Percentiles rank a stretch among this genome's conserved stretches.
Conservation (phyloP, 108 stramenopile genomes). For the Nannochloropsis oceanica region DNA sequence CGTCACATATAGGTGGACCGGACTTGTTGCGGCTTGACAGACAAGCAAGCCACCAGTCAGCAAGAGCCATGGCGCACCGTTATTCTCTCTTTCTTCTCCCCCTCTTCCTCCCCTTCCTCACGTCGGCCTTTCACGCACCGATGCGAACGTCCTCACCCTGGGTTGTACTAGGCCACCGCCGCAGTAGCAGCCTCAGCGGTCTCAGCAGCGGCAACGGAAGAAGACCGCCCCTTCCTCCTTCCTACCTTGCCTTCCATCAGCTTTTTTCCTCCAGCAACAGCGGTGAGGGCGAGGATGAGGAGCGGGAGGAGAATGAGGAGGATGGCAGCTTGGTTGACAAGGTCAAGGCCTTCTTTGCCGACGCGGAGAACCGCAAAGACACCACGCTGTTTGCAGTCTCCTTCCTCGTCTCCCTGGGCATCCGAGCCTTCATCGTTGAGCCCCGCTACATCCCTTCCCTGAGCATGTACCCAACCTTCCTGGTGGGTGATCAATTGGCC, state of each 20-base stretch:
- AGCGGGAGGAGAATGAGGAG: neutral
- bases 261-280: neutral
- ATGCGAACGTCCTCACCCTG: no score
- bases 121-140: no score
- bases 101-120: no score
- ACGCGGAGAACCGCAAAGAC: conserved; percentile 6
- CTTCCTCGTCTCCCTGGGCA: conserved; percentile 8
- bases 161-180: neutral
- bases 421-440: conserved; percentile 55
- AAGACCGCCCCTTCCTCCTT: neutral
- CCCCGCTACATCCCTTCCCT: conserved; percentile 80
- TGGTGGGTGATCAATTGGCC: conserved; percentile 84
- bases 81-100: no score
- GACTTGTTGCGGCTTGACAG: no score
- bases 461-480: conserved; percentile 90
- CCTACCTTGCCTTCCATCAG: neutral
- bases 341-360: neutral
- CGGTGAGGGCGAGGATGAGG: neutral
- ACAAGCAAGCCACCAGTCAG: no score
- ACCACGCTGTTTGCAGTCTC: conserved; percentile 14
- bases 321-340: neutral
- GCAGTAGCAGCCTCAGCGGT: neutral
- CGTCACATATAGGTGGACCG: no score
- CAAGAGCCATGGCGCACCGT: no score
- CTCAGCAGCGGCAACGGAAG: neutral